These are phyloP conservation scores for Cladosporium sp. DNA, from an alignment of 2,329 filamentous ascomycete species.

Conservation along the genomic window DNA sequence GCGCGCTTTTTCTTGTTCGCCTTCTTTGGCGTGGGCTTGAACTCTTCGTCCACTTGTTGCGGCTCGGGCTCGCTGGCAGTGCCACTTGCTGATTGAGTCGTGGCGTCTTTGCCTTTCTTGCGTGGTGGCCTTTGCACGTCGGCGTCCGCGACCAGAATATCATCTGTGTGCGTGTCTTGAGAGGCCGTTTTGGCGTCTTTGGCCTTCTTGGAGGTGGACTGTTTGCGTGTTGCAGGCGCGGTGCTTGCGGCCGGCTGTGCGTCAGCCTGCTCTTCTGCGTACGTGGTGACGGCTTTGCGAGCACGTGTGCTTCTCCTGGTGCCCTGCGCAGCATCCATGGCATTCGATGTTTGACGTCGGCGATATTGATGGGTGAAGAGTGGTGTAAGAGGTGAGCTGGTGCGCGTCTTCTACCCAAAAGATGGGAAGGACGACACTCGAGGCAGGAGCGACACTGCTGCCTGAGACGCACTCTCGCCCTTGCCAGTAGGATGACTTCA, in stretches of 20 bases:
- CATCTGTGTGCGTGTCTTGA: background rate
- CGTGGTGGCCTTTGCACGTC: background rate
- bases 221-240: constrained; percentile 10
- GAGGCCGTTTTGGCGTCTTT: background rate
- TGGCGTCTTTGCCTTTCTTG: background rate
- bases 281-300: constrained; percentile 18
- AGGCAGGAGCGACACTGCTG: constrained; percentile 4
- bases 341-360: background rate
- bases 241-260: background rate
- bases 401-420: background rate
- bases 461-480: background rate
- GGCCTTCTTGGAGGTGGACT: background rate
- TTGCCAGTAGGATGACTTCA: no score
- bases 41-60: background rate
- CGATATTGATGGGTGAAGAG: background rate
- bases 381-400: background rate
- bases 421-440: background rate
- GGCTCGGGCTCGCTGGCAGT: background rate
- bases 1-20: background rate
- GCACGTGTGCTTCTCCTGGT: constrained; percentile 18
- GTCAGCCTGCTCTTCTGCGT: constrained; percentile 21
- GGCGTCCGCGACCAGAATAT: background rate
- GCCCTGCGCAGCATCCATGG: constrained; percentile 7
- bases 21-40: constrained; percentile 2
- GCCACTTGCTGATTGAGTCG: background rate